Evolutionary conservation across 2,329 filamentous ascomycete species (phyloP), one percentile per base, ranked within the genome.

Genomic region (Pseudogymnoascus sp.): DNA sequence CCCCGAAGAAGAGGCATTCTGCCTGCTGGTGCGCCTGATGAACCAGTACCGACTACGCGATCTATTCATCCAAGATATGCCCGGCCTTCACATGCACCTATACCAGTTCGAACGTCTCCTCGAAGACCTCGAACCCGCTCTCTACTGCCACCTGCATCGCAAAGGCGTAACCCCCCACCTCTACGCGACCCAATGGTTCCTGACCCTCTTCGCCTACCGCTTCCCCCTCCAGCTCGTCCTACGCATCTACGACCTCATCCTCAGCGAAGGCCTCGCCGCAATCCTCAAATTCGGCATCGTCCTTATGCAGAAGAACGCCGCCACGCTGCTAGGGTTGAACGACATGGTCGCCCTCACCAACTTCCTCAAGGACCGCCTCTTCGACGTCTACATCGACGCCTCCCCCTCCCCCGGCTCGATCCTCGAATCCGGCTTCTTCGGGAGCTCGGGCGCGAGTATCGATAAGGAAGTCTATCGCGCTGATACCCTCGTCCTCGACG

Each of bases 151-250:
- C 75, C 84, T 99, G 63, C 90, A 90, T 71, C 88, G 95, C 64
- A 86, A 90, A 63, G 88, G 91, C 67, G 95, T 99, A 62, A 89
- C 89, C 7, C 89, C 95, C 0, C 91, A 96, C 72, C 82, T 99
- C 7, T 99, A 99, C 73, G 95, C 95, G 50, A 99, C 95, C 0
- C 95, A 99, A 75, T 99, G 95, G 95, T 99, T 99, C 77, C 83
- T 99, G 60, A 99, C 95, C 0, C 82, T 99, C n/a, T 99, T 99
- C 73, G 92, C 93, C 33, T 99, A 99, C 75, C 90, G 96, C 43
- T 99, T 99, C 75, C 95, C 95, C 7, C 82, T 99, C 6, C 95
- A 99, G 73, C 85, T 99, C 8, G 95, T 99, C 6, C 87, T 99
- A 64, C 90, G 95, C 33, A 96, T 99, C 60, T 99, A 98, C 76